Evolutionary conservation across 176 grass and related monocot genomes (phyloP).

Genomic region (Eremochloa ophiuroides): DNA sequence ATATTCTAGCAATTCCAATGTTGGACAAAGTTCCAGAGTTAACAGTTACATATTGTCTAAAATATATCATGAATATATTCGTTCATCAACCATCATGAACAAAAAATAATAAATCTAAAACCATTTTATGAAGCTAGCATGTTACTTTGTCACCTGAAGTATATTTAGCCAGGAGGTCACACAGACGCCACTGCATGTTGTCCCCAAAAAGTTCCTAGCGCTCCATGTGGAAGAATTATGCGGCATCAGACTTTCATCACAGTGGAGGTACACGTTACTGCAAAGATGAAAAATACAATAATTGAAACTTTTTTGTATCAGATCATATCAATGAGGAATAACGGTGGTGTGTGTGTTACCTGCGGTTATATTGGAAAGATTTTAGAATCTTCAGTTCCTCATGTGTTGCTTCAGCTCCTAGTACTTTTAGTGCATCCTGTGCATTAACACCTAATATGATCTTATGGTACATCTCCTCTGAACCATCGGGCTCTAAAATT

Average conservation of each 20-base stretch:
- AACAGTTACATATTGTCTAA: background rate
- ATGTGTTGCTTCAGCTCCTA: constrained; percentile 62
- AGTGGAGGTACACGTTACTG: constrained; percentile 87
- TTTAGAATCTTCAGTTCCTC: constrained; percentile 64
- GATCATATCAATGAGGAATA: background rate
- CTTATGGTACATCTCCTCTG: constrained; percentile 53
- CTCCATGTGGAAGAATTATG: constrained; percentile 73
- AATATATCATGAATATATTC: background rate
- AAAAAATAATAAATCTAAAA: background rate
- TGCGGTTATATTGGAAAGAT: constrained; percentile 71
- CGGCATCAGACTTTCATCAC: constrained; percentile 71
- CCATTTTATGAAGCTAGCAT: background rate
- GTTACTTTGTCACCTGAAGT: constrained; percentile 52
- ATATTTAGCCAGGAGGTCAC: constrained; percentile 89
- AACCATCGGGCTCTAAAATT: constrained; percentile 37
- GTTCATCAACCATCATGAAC: background rate
- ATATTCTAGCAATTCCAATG: constrained; percentile 43
- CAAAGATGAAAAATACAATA: background rate
- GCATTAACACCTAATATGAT: constrained; percentile 67
- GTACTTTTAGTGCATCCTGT: constrained; percentile 66
- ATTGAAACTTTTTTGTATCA: background rate
- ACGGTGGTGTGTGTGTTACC: constrained; percentile 23
- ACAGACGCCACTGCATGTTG: constrained; percentile 45
- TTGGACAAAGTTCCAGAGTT: background rate
- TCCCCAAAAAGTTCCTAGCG: constrained; percentile 79